phyloP scores from a whole-genome alignment of 441 rosid genomes.

The Aleurites moluccanus region DNA sequence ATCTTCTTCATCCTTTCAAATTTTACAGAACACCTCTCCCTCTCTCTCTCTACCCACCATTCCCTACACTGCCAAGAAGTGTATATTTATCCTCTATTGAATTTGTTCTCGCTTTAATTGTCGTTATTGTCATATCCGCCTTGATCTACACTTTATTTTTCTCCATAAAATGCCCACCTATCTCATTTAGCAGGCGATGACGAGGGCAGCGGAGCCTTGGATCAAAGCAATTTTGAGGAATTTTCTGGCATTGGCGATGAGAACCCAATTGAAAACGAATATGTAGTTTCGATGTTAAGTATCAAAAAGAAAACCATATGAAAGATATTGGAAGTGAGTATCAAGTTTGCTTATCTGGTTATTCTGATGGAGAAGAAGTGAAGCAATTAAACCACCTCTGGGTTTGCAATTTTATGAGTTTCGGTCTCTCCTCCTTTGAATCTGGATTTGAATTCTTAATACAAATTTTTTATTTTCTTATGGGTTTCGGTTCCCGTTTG shows the following conservation, averaged over 20 bases:
- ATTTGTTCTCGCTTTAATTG: constrained; percentile 63
- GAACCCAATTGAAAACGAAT: constrained; percentile 7
- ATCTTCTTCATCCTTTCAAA: no score
- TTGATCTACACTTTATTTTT: constrained; percentile 65
- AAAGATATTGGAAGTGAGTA: constrained; percentile 65
- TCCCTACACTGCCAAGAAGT: constrained; percentile 51
- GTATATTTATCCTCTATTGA: constrained; percentile 66
- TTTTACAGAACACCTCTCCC: no score
- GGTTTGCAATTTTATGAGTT: no score
- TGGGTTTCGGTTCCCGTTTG: no score
- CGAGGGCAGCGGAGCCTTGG: constrained; percentile 12
- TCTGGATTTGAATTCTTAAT: no score
- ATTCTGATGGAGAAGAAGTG: constrained; percentile 58
- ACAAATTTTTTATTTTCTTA: no score
- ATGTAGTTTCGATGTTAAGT: constrained; percentile 30
- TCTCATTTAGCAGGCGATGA: constrained; percentile 25
- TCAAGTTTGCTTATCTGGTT: constrained; percentile 65
- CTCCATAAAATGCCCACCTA: no score
- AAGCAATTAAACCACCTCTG: constrained; percentile 49
- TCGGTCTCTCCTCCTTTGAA: no score
- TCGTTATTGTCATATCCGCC: constrained; percentile 65
- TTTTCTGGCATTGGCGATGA: background rate
- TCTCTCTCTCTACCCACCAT: no score
- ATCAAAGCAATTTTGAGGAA: background rate
- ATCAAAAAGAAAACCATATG: constrained; percentile 41